These are phyloP conservation scores for Dioszegia crocea DNA, from an alignment of 768 basidiomycete genomes.

Conservation along the genomic window DNA sequence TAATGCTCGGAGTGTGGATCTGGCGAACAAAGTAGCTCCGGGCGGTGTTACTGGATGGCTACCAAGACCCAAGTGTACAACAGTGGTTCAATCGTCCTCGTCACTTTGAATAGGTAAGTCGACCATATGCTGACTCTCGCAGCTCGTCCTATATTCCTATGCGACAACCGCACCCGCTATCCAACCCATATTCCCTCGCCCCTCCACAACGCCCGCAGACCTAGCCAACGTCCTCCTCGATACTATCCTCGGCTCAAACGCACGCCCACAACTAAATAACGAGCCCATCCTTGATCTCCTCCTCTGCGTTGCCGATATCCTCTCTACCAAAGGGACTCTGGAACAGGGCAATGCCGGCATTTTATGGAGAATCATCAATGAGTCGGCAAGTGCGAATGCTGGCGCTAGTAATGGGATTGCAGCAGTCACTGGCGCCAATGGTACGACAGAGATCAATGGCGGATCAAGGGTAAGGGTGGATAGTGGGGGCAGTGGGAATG, in stretches of 20 bases:
- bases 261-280: neutral
- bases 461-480: too few species aligned
- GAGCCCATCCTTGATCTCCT: conserved; percentile 14
- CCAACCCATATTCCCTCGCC: neutral
- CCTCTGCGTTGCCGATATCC: conserved; percentile 3
- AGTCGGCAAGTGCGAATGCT: neutral
- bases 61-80: too few species aligned
- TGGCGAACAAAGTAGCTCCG: too few species aligned
- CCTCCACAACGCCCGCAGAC: neutral
- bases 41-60: too few species aligned
- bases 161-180: conserved; percentile 2
- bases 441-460: too few species aligned
- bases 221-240: conserved; percentile 9
- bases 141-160: conserved; percentile 25
- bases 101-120: too few species aligned
- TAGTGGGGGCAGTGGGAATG: too few species aligned
- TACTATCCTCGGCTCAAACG: neutral
- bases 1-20: too few species aligned
- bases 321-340: conserved; percentile 7
- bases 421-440: too few species aligned
- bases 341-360: conserved; percentile 12
- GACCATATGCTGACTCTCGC: too few species aligned
- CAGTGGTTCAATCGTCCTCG: too few species aligned
- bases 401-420: too few species aligned
- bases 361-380: conserved; percentile 13